Base-by-base conservation (phyloP, 257 asterid species). In the Linderniella brevidens region DNA sequence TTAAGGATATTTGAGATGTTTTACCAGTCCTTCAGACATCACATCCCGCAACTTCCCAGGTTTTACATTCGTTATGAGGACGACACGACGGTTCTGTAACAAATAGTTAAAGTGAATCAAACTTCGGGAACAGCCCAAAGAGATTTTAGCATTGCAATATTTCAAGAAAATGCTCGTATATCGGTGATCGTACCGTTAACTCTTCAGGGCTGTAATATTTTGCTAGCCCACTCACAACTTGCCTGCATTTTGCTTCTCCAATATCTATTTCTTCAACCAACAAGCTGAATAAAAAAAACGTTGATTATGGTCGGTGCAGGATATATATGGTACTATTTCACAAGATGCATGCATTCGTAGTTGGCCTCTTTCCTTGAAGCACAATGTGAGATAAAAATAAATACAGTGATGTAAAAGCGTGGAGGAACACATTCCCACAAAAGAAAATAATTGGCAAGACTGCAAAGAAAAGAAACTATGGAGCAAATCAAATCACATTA, bases 191-290 rank as follows among this genome's bases (percentile, higher is more conserved):
- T 74, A 90, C 96, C 75, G 78, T 76, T 47, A 90, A 61, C 63
- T 79, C 79, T 50, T 85, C 98, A 2, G 94, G 98, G 50, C 77
- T 76, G 65, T 75, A 71, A 70, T 67, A 82, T 58, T 90, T 90
- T 35, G 94, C 98, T 19, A 90, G 71, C 50, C 98, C 98, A 65
- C 98, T 90, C 48, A 90, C 98, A 39, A 85, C 98, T 68, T 90
- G 98, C 42, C 98, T 73, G 58, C 73, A 77, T 70, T 79, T 81
- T 39, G 72, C 75, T 61, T 85, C 96, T 68, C 98, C 96, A 68
- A 81, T 60, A 65, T 90, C 96, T 68, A 90, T 90, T 74, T 90
- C 98, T 71, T 90, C 98, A 71, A 90, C 96, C 68, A 90, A 72
- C 68, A 85, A 73, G 68, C 98, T 90, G 77, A 58, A 64, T 40